phyloP scores from a whole-genome alignment of 2,329 filamentous ascomycete genomes.

The Xylaria sp. region DNA sequence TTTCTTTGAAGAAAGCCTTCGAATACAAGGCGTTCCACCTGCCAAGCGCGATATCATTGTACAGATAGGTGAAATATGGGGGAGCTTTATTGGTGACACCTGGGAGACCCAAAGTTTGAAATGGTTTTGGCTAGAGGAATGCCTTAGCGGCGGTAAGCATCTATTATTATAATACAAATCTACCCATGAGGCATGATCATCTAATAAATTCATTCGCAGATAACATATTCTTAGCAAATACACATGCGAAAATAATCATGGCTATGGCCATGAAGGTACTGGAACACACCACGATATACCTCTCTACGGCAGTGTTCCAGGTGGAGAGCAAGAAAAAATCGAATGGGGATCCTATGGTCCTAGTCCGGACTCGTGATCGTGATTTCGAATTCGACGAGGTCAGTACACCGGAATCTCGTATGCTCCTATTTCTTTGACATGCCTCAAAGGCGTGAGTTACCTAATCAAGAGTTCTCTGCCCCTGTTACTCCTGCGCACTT shows the following conservation, averaged over 20 bases:
- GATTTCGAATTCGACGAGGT: slow-evolving; percentile 1
- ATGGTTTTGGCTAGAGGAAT: slow-evolving; percentile 7
- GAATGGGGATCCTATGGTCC: not conserved
- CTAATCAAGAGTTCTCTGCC: too few relatives aligned
- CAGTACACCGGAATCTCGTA: too few relatives aligned
- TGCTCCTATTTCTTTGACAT: too few relatives aligned
- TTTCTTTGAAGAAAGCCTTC: not conserved
- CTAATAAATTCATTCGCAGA: not conserved
- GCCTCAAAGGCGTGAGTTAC: too few relatives aligned
- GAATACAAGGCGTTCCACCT: not conserved
- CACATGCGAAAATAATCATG: not conserved
- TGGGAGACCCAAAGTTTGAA: slow-evolving; percentile 9
- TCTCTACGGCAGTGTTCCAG: not conserved
- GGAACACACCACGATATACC: not conserved
- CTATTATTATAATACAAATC: not conserved
- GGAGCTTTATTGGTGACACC: slow-evolving; percentile 3
- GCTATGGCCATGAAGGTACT: not conserved
- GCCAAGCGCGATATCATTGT: not conserved
- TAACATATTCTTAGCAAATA: slow-evolving; percentile 2
- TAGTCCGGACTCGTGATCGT: not conserved
- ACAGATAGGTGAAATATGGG: slow-evolving; percentile 6
- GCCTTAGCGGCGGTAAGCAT: not conserved
- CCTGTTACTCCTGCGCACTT: too few relatives aligned
- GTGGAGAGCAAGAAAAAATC: not conserved
- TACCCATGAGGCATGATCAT: not conserved